phyloP scores from a whole-genome alignment of 164 flowering plant species.

The Warburgia ugandensis region DNA sequence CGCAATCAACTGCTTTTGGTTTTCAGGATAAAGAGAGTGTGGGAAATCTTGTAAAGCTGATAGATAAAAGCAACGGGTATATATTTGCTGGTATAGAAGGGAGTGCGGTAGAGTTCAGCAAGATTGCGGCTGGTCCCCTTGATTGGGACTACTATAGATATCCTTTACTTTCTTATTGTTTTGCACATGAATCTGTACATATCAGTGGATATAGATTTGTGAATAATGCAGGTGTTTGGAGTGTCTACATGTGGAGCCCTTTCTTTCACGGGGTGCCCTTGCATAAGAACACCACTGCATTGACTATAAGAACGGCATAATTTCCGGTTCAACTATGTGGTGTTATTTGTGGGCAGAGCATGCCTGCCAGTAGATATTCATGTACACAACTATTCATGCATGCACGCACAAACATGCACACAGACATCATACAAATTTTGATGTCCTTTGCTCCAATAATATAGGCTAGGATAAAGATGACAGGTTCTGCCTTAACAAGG shows the following conservation, averaged over 20 bases:
- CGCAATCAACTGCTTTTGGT: not conserved
- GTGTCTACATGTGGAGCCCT: too few species aligned
- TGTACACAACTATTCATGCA: not conserved
- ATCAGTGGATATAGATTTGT: too few species aligned
- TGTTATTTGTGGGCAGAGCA: too few species aligned
- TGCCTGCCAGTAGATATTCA: too few species aligned
- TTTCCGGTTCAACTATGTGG: too few species aligned
- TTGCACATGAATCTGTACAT: not conserved
- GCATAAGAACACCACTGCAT: too few species aligned
- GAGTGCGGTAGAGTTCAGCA: constrained; percentile 89
- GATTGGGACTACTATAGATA: constrained; percentile 98
- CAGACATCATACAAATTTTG: not conserved
- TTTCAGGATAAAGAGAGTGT: constrained; percentile 89
- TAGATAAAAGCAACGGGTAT: constrained; percentile 88
- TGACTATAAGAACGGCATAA: too few species aligned
- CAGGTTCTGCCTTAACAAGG: constrained; percentile 46
- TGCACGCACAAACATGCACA: not conserved
- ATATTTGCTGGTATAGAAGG: constrained; percentile 71
- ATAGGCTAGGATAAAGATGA: not conserved
- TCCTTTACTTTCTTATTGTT: constrained; percentile 39
- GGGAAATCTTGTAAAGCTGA: constrained; percentile 78
- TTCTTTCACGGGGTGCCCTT: too few species aligned
- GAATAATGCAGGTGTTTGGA: too few species aligned
- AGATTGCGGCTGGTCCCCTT: constrained; percentile 67
- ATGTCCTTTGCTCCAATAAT: not conserved